These are phyloP conservation scores for Colletotrichum euphorbiae DNA, from an alignment of 2,329 filamentous ascomycete species.

Conservation along the genomic window DNA sequence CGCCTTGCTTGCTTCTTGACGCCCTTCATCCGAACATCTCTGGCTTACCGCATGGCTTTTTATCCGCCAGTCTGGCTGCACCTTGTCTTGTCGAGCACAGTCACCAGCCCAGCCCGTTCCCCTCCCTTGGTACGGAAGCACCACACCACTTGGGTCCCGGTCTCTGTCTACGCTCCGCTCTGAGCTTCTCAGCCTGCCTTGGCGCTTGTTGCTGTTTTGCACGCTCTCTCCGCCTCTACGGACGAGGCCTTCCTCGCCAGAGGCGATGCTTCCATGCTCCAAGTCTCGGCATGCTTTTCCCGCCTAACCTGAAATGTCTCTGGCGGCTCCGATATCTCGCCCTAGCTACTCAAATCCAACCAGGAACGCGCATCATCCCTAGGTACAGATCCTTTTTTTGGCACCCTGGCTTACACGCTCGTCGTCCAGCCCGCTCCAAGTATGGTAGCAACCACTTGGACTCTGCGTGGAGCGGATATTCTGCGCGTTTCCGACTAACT, in stretches of 20 bases:
- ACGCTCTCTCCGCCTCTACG: constrained; percentile 7
- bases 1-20: constrained; percentile 1
- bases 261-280: constrained; percentile 24
- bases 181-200: constrained; percentile 9
- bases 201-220: constrained; percentile 16
- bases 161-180: constrained; percentile 12
- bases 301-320: constrained; percentile 36
- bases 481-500: constrained; percentile 6
- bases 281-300: constrained; percentile 26
- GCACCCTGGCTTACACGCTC: not conserved
- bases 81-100: constrained; percentile 16
- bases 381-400: constrained; percentile 11
- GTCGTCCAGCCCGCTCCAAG: constrained; percentile 16
- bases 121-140: constrained; percentile 33
- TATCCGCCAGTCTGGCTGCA: constrained; percentile 10
- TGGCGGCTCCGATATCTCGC: constrained; percentile 38
- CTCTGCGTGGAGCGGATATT: constrained; percentile 1
- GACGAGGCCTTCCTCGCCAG: not conserved
- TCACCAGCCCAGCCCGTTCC: constrained; percentile 17
- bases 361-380: constrained; percentile 30
- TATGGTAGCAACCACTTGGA: constrained; percentile 6
- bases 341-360: constrained; percentile 34
- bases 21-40: constrained; percentile 19
- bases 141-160: constrained; percentile 17
- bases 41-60: constrained; percentile 18